A percentile compares a stretch with the other conserved stretches of the same genome.
These are phyloP conservation scores for Oryza nivara DNA, from an alignment of 176 grass and related monocot genomes.

Conservation along the genomic window DNA sequence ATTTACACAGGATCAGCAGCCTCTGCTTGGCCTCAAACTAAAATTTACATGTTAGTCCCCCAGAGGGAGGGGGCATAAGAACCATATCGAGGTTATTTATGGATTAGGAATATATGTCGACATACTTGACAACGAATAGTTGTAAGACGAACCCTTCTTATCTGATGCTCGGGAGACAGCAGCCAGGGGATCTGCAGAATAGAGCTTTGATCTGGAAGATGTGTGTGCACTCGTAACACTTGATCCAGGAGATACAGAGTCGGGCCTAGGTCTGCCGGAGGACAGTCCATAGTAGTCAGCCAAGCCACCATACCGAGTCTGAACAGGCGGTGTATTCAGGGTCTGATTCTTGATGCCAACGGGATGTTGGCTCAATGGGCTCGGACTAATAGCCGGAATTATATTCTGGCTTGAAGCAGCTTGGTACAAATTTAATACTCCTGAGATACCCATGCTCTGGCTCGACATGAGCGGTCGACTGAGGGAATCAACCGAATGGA, in stretches of 20 bases:
- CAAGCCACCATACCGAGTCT: slow-evolving; percentile 16
- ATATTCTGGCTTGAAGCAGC: slow-evolving; percentile 31
- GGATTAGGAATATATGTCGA: slow-evolving; percentile 48
- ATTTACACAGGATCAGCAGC: slow-evolving; percentile 12
- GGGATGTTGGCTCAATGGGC: slow-evolving; percentile 13
- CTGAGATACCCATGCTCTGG: slow-evolving; percentile 4
- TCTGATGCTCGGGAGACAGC: slow-evolving; percentile 38
- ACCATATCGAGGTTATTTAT: slow-evolving; percentile 15
- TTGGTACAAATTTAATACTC: slow-evolving; percentile 25
- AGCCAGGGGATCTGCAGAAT: slow-evolving; percentile 45
- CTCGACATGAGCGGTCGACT: slow-evolving; percentile 7
- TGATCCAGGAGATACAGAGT: slow-evolving; percentile 29
- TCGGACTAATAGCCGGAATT: slow-evolving; percentile 2
- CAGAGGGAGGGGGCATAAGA: background rate
- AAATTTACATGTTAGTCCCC: background rate
- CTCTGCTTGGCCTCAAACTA: background rate
- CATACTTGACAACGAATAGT: slow-evolving; percentile 60
- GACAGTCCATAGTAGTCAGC: slow-evolving; percentile 26
- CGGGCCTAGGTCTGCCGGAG: background rate
- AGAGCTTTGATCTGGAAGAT: slow-evolving; percentile 41
- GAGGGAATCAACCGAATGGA: slow-evolving; percentile 2
- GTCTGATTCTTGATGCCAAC: slow-evolving; percentile 32
- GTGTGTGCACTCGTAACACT: slow-evolving; percentile 27
- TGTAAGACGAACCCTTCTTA: slow-evolving; percentile 58
- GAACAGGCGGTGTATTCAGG: background rate